Base-by-base conservation (phyloP, 345 rosid genomes). In the Boechera retrofracta region DNA sequence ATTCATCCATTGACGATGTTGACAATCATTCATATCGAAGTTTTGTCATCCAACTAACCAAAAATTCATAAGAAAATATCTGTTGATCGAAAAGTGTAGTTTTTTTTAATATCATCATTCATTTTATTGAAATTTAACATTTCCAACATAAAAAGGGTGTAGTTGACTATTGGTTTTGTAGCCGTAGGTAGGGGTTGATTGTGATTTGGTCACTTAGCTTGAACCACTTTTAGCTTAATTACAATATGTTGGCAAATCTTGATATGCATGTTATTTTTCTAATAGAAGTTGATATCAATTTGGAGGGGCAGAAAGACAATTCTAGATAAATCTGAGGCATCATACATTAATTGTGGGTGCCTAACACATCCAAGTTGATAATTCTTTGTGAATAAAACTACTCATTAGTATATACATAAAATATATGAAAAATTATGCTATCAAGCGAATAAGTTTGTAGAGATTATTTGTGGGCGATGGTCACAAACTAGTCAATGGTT, bases 331-430 rank as follows among this genome's bases (percentile, higher is more conserved):
- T 78, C 58, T 44, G 68, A 67, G 60, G 63, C 59, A 72, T 51
- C 44, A 49, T 65, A 72, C 56, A 78, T 65, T 78, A 66, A 72
- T 60, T 42, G 64, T 67, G 64, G 74, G 36, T 35, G 69, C 73
- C 81, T 59, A 73, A 35, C 70, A 73, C 70, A 60, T 67, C 69
- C 77, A 78, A 78, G 52, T 78, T 73, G 77, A 71, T 66, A 67
- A 9, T 6, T 59, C 42, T 72, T 67, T 13, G 62, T 59, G 24
- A 47, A 66, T 52, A 21, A n/a, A 51, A 60, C 32, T 72, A 39
- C 42, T 21, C 35, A 65, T 66, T 66, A 57, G 41, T 61, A 48
- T 29, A 36, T 58, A 72, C 21, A 49, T 38, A 32, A 26, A 51
- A 33, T 70, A 71, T 77, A 58, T 57, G 73, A 48, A 72, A 58